Conservation (phyloP, 2,329 filamentous ascomycete genomes). For the Aspergillus ustus region DNA sequence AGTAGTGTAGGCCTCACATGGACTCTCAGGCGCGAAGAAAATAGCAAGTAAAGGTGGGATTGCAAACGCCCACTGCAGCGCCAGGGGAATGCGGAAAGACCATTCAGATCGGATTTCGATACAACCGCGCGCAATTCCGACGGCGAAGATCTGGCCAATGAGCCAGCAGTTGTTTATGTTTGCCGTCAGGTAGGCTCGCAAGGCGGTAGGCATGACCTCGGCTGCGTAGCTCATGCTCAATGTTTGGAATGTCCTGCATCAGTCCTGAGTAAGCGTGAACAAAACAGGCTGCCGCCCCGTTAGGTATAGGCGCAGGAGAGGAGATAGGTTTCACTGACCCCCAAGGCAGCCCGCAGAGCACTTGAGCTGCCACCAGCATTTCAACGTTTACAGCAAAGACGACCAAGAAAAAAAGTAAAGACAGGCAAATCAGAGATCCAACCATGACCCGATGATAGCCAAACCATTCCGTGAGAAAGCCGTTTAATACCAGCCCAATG, state of each 20-base stretch:
- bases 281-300: no score
- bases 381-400: conserved; percentile 52
- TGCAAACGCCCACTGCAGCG: conserved; percentile 55
- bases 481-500: conserved; percentile 35
- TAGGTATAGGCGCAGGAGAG: no score
- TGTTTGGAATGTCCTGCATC: conserved; percentile 42
- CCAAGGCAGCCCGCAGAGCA: conserved; percentile 54
- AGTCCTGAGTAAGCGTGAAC: no score
- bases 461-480: conserved; percentile 32
- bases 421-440: conserved; percentile 44
- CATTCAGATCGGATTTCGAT: conserved; percentile 45
- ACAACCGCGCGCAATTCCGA: conserved; percentile 52
- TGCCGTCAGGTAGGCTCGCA: conserved; percentile 44
- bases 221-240: conserved; percentile 46
- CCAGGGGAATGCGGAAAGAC: conserved; percentile 55
- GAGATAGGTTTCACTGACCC: conserved; percentile 26
- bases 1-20: conserved; percentile 33
- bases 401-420: conserved; percentile 51
- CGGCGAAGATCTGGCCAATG: conserved; percentile 51
- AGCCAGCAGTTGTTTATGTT: conserved; percentile 48
- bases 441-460: conserved; percentile 38
- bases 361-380: conserved; percentile 49
- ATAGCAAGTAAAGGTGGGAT: conserved; percentile 50
- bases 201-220: conserved; percentile 44
- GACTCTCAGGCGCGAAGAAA: conserved; percentile 50